Evolutionary conservation across 495 filamentous ascomycete species (phyloP), one percentile per base, ranked within the genome.

Genomic region (Penicillium tannophilum): DNA sequence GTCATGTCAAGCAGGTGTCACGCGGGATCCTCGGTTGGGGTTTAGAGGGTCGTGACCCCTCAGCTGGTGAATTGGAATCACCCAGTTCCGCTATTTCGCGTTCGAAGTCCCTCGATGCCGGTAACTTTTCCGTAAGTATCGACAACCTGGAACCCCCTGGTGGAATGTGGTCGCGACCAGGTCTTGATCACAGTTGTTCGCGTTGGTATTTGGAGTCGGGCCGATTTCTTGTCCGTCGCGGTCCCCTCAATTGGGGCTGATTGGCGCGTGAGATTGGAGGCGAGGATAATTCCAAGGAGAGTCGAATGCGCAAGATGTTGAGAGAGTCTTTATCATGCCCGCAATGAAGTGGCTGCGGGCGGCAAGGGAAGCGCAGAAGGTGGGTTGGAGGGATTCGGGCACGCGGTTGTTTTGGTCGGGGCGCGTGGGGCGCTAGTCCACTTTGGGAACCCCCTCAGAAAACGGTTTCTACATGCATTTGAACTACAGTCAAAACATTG

Each of bases 361-460:
- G 52, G 62, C 59, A 65, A 62, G 62, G 33, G 58, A 53, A 57
- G 50, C 49, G 59, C 57, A 55, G 63, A 63, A 52, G 64, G 65
- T 62, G 57, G 64, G 64, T 70, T 63, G 60, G 67, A 62, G 59
- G 56, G 63, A 67, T 70, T 70, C 67, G 65, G 44, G 73, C 73
- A 78, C 75, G 74, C 76, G 74, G 70, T 78, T 79, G 74, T 77
- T 79, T 79, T 79, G 76, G 74, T 79, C 69, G 68, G 73, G 66
- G 72, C 72, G 76, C 73, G 76, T 74, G 76, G 74, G 71, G 68
- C 74, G 67, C 76, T 79, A 79, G 66, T 59, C 72, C 63, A 16
- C 19, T 77, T 77, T 64, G 55, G 70, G 70, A 55, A 54, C 46
- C 61, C 52, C 55, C 44, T 61, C 59, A 48, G 41, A 56, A 42